These are phyloP conservation scores for Cladosporium austrohemisphaericum DNA, from an alignment of 2,329 filamentous ascomycete species.

Conservation along the genomic window DNA sequence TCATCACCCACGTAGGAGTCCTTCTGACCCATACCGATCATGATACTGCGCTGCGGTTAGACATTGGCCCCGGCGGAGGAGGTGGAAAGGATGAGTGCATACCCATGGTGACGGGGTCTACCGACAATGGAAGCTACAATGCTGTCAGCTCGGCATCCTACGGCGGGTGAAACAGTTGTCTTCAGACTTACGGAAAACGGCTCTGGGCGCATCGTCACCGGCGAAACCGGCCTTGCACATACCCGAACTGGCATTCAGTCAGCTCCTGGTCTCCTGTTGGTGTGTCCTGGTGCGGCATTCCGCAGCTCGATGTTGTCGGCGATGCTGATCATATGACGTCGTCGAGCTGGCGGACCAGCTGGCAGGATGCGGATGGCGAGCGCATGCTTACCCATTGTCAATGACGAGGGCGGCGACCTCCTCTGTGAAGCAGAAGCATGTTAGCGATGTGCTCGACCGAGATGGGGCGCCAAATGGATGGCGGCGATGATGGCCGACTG, in stretches of 20 bases:
- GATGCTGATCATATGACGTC: slow-evolving; percentile 31
- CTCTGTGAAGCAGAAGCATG: slow-evolving; percentile 57
- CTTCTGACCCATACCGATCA: slow-evolving; percentile 99
- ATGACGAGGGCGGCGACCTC: slow-evolving; percentile 99
- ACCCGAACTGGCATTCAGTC: slow-evolving; percentile 71
- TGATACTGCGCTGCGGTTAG: slow-evolving; percentile 70
- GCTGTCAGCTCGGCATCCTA: slow-evolving; percentile 14
- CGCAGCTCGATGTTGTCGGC: slow-evolving; percentile 15
- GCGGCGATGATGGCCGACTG: slow-evolving; percentile 1
- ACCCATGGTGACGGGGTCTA: slow-evolving; percentile 99
- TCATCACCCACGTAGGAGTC: slow-evolving; percentile 99
- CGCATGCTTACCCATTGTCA: slow-evolving; percentile 96
- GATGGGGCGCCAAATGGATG: neutral
- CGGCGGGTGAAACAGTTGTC: slow-evolving; percentile 16
- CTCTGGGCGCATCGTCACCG: slow-evolving; percentile 99
- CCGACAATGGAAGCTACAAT: slow-evolving; percentile 92
- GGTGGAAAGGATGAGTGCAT: slow-evolving; percentile 41
- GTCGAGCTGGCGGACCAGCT: slow-evolving; percentile 33
- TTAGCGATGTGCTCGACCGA: neutral
- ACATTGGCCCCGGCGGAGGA: slow-evolving; percentile 21
- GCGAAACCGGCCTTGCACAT: slow-evolving; percentile 99
- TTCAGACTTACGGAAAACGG: slow-evolving; percentile 94
- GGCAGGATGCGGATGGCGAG: slow-evolving; percentile 31
- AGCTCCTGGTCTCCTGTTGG: slow-evolving; percentile 19
- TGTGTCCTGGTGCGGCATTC: slow-evolving; percentile 14